A percentile compares a stretch with the other conserved stretches of the same genome.
Conservation (phyloP, 179 eudicot species). For the Amaranthus tricolor region DNA sequence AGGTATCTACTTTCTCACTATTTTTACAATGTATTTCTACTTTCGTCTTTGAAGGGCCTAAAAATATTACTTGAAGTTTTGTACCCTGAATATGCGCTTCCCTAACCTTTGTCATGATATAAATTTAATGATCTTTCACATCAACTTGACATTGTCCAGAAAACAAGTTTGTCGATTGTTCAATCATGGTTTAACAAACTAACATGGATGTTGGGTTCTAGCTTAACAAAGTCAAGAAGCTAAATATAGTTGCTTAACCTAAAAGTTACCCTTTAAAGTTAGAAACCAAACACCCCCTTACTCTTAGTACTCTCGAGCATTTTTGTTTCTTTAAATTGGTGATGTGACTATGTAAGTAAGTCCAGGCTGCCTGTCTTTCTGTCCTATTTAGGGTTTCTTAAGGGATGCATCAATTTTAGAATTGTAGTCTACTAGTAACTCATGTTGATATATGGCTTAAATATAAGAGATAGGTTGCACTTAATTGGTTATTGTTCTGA, state of each 20-base stretch:
- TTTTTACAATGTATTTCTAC: background rate
- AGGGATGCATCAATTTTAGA: background rate
- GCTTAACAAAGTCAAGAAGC: background rate
- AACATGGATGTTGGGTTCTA: background rate
- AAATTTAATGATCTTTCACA: background rate
- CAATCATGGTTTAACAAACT: background rate
- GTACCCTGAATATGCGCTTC: background rate
- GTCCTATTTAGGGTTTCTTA: background rate
- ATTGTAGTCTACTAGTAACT: background rate
- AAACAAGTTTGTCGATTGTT: background rate
- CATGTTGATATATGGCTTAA: background rate
- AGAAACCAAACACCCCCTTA: no score
- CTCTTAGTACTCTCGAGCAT: no score
- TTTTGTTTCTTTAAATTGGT: no score
- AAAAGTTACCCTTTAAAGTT: no score
- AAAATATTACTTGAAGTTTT: background rate
- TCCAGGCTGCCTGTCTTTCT: background rate
- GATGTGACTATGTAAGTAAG: background rate
- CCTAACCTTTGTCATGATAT: background rate
- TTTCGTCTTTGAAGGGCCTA: background rate
- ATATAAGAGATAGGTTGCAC: background rate
- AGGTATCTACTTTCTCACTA: conserved; percentile 33
- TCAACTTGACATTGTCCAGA: no score
- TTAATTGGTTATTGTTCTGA: background rate
- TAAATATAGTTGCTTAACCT: no score